Evolutionary conservation across 768 basidiomycete species (phyloP).

Genomic region (Amanita polypyramis): DNA sequence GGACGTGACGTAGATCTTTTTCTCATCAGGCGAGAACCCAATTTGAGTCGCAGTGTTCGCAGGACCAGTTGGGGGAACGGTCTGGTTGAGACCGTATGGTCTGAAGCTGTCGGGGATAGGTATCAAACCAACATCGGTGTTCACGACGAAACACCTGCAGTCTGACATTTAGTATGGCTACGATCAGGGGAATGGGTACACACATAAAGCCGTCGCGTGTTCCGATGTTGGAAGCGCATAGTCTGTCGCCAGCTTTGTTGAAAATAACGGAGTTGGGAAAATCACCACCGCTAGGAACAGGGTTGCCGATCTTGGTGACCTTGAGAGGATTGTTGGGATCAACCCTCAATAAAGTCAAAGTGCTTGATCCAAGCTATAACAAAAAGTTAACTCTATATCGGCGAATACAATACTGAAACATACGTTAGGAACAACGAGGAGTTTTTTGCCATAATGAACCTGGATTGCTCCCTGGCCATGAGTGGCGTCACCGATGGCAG

Average conservation of each 20-base stretch:
- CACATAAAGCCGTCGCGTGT: conserved; percentile 31
- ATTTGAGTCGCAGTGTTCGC: conserved; percentile 33
- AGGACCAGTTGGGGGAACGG: conserved; percentile 39
- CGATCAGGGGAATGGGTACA: background rate
- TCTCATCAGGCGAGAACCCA: conserved; percentile 35
- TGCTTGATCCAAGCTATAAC: conserved; percentile 36
- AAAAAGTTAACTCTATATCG: background rate
- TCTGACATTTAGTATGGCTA: background rate
- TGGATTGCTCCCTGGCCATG: conserved; percentile 33
- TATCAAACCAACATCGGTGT: conserved; percentile 28
- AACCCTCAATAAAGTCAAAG: conserved; percentile 15
- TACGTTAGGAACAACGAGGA: conserved; percentile 27
- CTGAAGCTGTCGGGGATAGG: conserved; percentile 31
- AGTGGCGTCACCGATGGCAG: conserved; percentile 24
- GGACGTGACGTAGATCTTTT: conserved; percentile 34
- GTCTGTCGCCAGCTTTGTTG: conserved; percentile 20
- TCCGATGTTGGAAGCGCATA: conserved; percentile 35
- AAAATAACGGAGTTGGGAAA: conserved; percentile 18
- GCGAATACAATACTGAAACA: background rate
- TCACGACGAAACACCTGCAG: conserved; percentile 32
- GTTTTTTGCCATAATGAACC: conserved; percentile 18
- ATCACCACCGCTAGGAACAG: conserved; percentile 1
- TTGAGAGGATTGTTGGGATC: conserved; percentile 4
- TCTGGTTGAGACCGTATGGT: conserved; percentile 35
- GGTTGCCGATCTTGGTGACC: background rate